Evolutionary conservation across 306 rosid genomes (phyloP).

Genomic region (Cyclanthera cordifolia): DNA sequence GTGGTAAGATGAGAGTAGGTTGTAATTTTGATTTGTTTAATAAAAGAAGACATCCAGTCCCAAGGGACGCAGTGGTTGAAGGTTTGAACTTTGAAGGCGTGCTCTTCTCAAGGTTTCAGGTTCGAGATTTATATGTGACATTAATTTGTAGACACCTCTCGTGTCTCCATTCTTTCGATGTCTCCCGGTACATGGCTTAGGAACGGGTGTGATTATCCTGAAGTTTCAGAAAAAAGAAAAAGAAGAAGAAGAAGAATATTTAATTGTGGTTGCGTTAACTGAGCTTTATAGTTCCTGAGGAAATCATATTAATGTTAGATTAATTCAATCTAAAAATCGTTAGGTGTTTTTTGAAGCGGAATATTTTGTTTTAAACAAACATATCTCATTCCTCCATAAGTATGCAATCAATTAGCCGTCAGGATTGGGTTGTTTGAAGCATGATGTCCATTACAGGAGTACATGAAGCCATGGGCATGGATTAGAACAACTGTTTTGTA

Average conservation of each 20-base stretch:
- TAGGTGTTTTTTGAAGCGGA: not conserved
- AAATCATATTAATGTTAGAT: not conserved
- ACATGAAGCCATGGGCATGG: not conserved
- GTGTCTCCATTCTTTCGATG: no score
- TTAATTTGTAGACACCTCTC: no score
- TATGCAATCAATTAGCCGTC: not conserved
- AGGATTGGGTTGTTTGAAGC: not conserved
- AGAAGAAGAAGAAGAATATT: no score
- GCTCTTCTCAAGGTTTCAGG: no score
- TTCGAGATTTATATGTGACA: no score
- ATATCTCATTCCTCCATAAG: not conserved
- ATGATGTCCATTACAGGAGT: no score
- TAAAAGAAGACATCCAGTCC: constrained; percentile 6
- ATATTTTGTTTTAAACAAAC: not conserved
- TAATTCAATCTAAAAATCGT: not conserved
- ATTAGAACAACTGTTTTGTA: not conserved
- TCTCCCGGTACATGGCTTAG: no score
- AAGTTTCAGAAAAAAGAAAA: no score
- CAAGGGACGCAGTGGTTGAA: no score
- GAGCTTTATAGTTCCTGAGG: not conserved
- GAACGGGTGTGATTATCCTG: no score
- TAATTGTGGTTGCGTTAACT: not conserved
- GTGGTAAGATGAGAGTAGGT: not conserved
- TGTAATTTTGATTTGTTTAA: constrained; percentile 6
- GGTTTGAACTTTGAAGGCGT: no score